Evolutionary conservation across 2,329 filamentous ascomycete species (phyloP).

Genomic region (Tolypocladium capitatum): DNA sequence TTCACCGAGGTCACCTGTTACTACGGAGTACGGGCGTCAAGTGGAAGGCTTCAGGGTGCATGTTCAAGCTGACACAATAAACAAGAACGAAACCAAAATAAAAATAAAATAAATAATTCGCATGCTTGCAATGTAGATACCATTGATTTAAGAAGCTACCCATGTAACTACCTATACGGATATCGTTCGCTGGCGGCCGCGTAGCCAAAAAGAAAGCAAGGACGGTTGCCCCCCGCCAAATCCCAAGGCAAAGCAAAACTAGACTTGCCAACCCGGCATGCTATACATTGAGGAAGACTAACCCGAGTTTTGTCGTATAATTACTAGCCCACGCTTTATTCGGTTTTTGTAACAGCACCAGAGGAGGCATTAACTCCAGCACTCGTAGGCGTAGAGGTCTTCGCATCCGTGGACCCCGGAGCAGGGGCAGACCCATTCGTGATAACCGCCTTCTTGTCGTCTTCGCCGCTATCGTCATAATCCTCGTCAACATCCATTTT

Average conservation of each 20-base stretch:
- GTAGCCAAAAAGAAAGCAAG: constrained; percentile 15
- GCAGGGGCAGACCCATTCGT: constrained; percentile 31
- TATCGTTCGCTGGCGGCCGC: constrained; percentile 14
- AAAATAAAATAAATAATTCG: too few species aligned
- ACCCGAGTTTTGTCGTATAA: constrained; percentile 8
- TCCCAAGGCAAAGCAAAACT: constrained; percentile 10
- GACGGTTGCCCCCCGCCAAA: neutral
- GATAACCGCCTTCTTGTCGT: constrained; percentile 51
- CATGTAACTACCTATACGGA: constrained; percentile 7
- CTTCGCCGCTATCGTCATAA: constrained; percentile 88
- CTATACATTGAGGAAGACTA: constrained; percentile 9
- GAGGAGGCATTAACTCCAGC: constrained; percentile 29
- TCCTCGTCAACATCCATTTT: constrained; percentile 98
- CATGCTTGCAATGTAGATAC: neutral
- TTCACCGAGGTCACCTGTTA: constrained; percentile 5
- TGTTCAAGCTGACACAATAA: neutral
- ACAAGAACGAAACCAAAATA: too few species aligned
- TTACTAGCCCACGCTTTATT: constrained; percentile 14
- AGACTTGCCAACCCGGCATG: constrained; percentile 5
- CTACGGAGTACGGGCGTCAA: neutral
- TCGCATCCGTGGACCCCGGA: constrained; percentile 37
- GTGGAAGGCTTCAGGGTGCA: neutral
- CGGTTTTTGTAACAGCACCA: constrained; percentile 27
- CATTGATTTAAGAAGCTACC: neutral
- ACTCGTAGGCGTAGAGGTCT: constrained; percentile 34